These are phyloP conservation scores for Xylariales sp. DNA, from an alignment of 2,329 filamentous ascomycete genomes.

Conservation along the genomic window DNA sequence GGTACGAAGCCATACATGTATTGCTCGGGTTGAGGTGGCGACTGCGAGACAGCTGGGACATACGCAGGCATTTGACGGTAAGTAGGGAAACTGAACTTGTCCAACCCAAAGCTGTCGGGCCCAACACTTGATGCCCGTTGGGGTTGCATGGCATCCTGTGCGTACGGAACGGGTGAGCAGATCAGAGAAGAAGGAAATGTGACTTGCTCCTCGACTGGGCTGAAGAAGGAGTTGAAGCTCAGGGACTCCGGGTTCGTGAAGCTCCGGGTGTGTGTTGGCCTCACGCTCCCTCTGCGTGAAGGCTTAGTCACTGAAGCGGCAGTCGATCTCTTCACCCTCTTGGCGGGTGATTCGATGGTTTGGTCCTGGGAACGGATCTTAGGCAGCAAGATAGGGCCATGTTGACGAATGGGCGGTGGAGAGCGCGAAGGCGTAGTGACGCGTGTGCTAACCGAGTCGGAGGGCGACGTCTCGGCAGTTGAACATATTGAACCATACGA, in stretches of 20 bases:
- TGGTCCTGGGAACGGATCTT: constrained; percentile 90
- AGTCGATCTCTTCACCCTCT: constrained; percentile 68
- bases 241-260: constrained; percentile 70
- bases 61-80: constrained; percentile 79
- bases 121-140: constrained; percentile 75
- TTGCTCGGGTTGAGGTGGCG: constrained; percentile 54
- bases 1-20: constrained; percentile 62
- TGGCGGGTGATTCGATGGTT: constrained; percentile 68
- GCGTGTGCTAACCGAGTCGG: constrained; percentile 74
- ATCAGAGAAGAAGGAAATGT: constrained; percentile 64
- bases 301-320: constrained; percentile 54
- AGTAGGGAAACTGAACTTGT: constrained; percentile 83
- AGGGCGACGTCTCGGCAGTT: constrained; percentile 68
- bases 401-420: constrained; percentile 78
- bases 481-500: constrained; percentile 77
- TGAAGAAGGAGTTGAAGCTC: constrained; percentile 56
- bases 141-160: constrained; percentile 58
- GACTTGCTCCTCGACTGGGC: constrained; percentile 50
- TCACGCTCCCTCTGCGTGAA: constrained; percentile 51
- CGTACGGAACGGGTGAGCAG: constrained; percentile 72
- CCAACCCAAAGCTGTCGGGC: constrained; percentile 73
- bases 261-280: constrained; percentile 66
- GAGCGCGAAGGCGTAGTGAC: constrained; percentile 74
- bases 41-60: constrained; percentile 51
- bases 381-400: constrained; percentile 83